Evolutionary conservation across 768 basidiomycete species (phyloP), one percentile per base, ranked within the genome.

Genomic region (Infundibulicybe gibba): DNA sequence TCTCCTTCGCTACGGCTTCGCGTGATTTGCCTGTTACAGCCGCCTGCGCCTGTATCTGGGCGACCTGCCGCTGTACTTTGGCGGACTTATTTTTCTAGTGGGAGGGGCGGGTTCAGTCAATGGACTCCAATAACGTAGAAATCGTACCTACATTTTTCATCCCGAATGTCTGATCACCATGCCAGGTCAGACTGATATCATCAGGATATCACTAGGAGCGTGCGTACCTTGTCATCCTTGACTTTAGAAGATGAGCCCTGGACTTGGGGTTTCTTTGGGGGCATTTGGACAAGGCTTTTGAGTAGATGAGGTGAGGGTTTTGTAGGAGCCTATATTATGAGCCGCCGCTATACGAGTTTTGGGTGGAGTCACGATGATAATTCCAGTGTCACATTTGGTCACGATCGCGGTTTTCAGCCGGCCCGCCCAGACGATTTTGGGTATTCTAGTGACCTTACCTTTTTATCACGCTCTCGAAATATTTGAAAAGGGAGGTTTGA

Each of bases 31-130:
- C 94, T 0, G 85, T 63, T 55, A 71, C 54, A 3, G 85, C 67
- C 37, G 83, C 77, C 63, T 94, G 90, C 50, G 85, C 76, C 67
- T 97, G 83, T 41, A 98, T 80, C 40, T 75, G 75, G 42, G 83
- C 81, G 16, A 95, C 85, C 53, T 91, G 78, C 55, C 87, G 82
- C 72, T 97, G 88, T 20, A 94, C 94, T 66, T 87, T 97, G 57
- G 90, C 69, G 2, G 93, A 94, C 71, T 92, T 94, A 63, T 93
- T 94, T 90, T 94, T 94, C 88, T 90, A 8, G 25, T 8, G 25
- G 4, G 25, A 8, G 25, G 61, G 40, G 40, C 34, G 49, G 46
- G 33, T 31, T n/a, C 32, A 45, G 19, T 38, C 17, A 6, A 38
- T 38, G 44, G 43, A 31, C 38, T 48, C 25, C 48, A n/a, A 10